Conservation (phyloP, 805 yeast genomes). For the Saccharomyces paradoxus region DNA sequence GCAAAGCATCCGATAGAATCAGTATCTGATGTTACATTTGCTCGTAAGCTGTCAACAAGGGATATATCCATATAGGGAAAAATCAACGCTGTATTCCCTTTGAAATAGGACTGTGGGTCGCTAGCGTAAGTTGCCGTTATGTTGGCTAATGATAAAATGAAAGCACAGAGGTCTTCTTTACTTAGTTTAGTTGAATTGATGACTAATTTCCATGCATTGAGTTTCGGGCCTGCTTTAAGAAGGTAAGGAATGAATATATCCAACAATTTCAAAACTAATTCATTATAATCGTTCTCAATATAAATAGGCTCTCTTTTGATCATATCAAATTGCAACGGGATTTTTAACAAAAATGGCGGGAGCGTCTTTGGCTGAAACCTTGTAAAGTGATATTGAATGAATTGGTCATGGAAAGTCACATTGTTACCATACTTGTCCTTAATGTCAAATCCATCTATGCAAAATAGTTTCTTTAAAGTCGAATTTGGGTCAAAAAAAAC, state of each 20-base stretch:
- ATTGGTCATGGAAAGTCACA: constrained; percentile 13
- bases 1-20: constrained; percentile 22
- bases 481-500: constrained; percentile 6
- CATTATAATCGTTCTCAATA: constrained; percentile 20
- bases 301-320: constrained; percentile 12
- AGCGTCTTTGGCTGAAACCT: constrained; percentile 31
- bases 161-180: constrained; percentile 37
- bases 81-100: constrained; percentile 34
- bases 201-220: constrained; percentile 31
- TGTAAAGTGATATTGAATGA: constrained; percentile 19
- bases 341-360: constrained; percentile 30
- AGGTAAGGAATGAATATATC: constrained; percentile 29
- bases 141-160: constrained; percentile 34
- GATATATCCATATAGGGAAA: constrained; percentile 59
- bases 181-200: constrained; percentile 34
- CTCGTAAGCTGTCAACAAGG: constrained; percentile 41
- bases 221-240: constrained; percentile 33
- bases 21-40: constrained; percentile 26
- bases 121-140: constrained; percentile 27
- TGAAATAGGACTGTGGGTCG: constrained; percentile 31
- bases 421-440: constrained; percentile 17
- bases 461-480: constrained; percentile 7
- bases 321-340: constrained; percentile 24
- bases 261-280: constrained; percentile 23
- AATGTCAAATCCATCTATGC: constrained; percentile 7